Evolutionary conservation across 805 yeast genomes (phyloP).

Genomic region (Myxozyma monticola): DNA sequence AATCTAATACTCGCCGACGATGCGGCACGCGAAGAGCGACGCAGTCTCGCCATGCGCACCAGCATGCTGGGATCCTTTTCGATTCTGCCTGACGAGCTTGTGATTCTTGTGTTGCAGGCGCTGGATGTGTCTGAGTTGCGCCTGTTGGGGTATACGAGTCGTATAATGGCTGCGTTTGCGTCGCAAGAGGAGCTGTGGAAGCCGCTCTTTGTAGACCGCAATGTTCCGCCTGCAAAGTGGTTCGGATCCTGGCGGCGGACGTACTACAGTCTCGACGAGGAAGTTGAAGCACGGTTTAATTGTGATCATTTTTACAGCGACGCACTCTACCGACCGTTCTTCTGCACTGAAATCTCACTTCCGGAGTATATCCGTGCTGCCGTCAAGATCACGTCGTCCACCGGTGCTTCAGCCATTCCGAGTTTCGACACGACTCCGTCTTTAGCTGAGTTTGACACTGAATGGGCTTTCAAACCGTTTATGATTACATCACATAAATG

Average conservation of each 20-base stretch:
- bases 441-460: slow-evolving; percentile 47
- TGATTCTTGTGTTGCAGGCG: slow-evolving; percentile 53
- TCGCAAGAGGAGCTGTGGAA: slow-evolving; percentile 85
- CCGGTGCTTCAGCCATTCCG: slow-evolving; percentile 51
- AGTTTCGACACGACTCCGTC: slow-evolving; percentile 53
- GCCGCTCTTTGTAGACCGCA: slow-evolving; percentile 44
- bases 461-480: slow-evolving; percentile 62
- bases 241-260: slow-evolving; percentile 79
- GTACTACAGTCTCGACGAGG: slow-evolving; percentile 42
- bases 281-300: slow-evolving; percentile 47
- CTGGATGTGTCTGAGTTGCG: slow-evolving; percentile 52
- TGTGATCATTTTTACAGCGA: slow-evolving; percentile 66
- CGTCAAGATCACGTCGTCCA: slow-evolving; percentile 45
- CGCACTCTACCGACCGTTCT: slow-evolving; percentile 76
- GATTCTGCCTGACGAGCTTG: slow-evolving; percentile 60
- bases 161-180: slow-evolving; percentile 67
- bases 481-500: slow-evolving; percentile 52
- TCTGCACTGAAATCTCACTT: slow-evolving; percentile 72
- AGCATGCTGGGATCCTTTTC: slow-evolving; percentile 56
- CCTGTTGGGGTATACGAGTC: slow-evolving; percentile 58
- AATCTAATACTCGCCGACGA: slow-evolving; percentile 48
- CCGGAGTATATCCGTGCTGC: slow-evolving; percentile 45
- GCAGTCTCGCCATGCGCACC: slow-evolving; percentile 24
- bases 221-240: slow-evolving; percentile 53
- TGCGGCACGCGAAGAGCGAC: slow-evolving; percentile 18